phyloP scores from a whole-genome alignment of 2,329 filamentous ascomycete species.

The Xylogone sp. region DNA sequence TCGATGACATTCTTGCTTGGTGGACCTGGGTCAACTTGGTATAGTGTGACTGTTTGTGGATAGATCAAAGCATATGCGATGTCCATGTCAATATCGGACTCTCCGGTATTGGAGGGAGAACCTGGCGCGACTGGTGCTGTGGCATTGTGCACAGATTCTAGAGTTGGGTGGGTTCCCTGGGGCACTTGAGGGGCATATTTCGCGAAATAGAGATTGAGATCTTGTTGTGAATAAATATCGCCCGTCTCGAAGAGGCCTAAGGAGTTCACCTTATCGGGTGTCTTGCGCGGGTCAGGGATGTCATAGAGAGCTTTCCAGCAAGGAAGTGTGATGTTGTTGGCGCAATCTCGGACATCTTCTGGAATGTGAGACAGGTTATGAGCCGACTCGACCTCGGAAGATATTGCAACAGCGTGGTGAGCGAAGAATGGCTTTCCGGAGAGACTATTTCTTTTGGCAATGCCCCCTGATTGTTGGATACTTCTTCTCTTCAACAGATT shows the following conservation, averaged over 20 bases:
- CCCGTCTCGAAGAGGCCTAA: conserved; percentile 51
- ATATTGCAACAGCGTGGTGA: conserved; percentile 23
- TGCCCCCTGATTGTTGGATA: conserved; percentile 2
- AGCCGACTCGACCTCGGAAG: conserved; percentile 17
- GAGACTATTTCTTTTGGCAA: background rate
- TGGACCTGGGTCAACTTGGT: conserved; percentile 37
- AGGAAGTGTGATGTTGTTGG: conserved; percentile 50
- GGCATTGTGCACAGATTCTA: conserved; percentile 29
- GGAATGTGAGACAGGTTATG: background rate
- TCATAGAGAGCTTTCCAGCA: conserved; percentile 52
- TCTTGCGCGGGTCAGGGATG: conserved; percentile 35
- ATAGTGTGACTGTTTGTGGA: conserved; percentile 46
- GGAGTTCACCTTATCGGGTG: conserved; percentile 36
- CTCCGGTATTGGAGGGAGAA: conserved; percentile 22
- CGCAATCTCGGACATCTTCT: conserved; percentile 35
- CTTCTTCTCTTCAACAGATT: conserved; percentile 9
- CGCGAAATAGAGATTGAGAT: conserved; percentile 44
- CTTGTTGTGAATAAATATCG: conserved; percentile 46
- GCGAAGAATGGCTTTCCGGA: background rate
- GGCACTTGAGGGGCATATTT: conserved; percentile 35
- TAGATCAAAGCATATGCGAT: conserved; percentile 40
- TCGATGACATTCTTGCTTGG: conserved; percentile 26
- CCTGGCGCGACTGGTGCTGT: conserved; percentile 15
- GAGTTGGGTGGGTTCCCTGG: conserved; percentile 25
- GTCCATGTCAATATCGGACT: conserved; percentile 34